Evolutionary conservation across 768 basidiomycete genomes (phyloP), one percentile per base, ranked within the genome.

Genomic region (Suillus americanus): DNA sequence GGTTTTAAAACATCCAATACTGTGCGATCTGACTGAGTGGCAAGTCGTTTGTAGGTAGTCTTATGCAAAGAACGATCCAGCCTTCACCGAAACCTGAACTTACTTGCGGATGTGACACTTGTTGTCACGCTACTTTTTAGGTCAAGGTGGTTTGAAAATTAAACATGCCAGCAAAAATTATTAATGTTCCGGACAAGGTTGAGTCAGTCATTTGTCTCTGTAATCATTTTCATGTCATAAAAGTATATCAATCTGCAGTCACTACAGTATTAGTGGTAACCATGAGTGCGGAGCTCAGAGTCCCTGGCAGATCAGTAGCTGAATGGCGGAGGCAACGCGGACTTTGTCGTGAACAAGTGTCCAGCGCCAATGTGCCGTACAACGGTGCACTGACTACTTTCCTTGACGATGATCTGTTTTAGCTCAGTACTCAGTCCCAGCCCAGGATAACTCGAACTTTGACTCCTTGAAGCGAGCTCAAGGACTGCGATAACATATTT

Each of bases 21-120:
- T 25, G 40, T 59, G 57, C 28, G 57, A 59, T 59, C 28, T 59
- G 57, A 59, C 6, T 12, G 25, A 28, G 57, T 30, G 18, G 57
- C 25, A 28, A 59, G 25, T 6, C 10, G 40, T 41, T 30, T 28
- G 57, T 20, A 59, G 18, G 18, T 68, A 61, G 69, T 68, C 67
- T 62, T 67, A 69, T 60, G 38, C 65, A 77, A 68, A 69, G 61
- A 71, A 71, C 68, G 69, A 66, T 69, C 67, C 65, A 77, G 67
- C 13, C 62, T 67, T 68, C 64, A 70, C 65, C 67, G 61, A 67
- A 64, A 74, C 72, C 54, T 61, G 75, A 76, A 76, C 75, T 71
- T 76, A 76, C 75, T 76, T 78, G 75, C 73, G 51, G 38, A 67
- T 67, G 75, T 76, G 75, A 76, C 77, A 75, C 77, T 73, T 6